Base-by-base conservation (phyloP, 2,329 filamentous ascomycete genomes). In the Thyridium curvatum region DNA sequence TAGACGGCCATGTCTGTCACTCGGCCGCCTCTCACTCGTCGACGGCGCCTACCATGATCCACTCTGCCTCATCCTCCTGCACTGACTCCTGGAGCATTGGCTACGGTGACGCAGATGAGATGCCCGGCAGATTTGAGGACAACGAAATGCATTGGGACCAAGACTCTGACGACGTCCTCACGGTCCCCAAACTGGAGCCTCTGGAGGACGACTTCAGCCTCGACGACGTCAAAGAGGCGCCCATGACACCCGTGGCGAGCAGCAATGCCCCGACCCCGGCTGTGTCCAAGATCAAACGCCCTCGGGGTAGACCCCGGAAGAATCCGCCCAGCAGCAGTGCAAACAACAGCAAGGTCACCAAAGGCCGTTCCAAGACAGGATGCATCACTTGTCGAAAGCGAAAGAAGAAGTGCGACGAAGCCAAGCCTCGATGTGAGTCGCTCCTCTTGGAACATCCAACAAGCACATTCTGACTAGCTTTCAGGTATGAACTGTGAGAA, bases 401-500 rank as follows among this genome's bases (percentile, higher is more conserved):
- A 42, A 84, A 84, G 66, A 84, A 84, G 74, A 84, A 84, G 61
- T 84, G 80, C 50, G 80, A 84, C 48, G 80, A 84, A 59, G 72
- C 76, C 12, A 83, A 82, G 49, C 79, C 79, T 35, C 67, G 74
- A 54, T 84, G 79, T 83, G 65, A 65, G 74, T 64, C 17, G 30
- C 28, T 18, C 30, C n/a, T n/a, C n/a, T n/a, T 14, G 6, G 12
- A 5, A 32, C 30, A 32, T 32, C 6, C 6, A 26, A 7, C 12
- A 12, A 14, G 5, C 12, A 18, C 21, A 15, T 13, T 32, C 18
- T 26, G 6, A 26, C 21, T 26, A 10, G 10, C 21, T 26, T 10
- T 21, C 38, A 88, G 84, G 86, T 51, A 72, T 87, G 60, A 94
- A 94, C 52, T 95, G 89, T 55, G 84, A 93, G 63, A 95, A 94